Conservation (phyloP, 2,329 filamentous ascomycete genomes). For the Colletotrichum sublineola region DNA sequence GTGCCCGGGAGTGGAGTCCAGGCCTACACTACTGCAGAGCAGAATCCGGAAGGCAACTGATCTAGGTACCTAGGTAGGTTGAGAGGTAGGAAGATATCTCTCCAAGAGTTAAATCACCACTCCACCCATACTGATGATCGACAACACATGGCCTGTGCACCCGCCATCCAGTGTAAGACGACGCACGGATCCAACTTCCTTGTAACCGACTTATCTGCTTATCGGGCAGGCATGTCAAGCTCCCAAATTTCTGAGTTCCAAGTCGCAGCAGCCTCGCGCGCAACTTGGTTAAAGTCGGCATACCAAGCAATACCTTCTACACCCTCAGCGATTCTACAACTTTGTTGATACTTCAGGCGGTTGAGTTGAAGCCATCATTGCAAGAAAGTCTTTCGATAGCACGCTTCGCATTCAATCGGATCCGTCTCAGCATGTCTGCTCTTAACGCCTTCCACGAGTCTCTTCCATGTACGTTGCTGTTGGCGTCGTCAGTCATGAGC, state of each 20-base stretch:
- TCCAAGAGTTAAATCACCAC: conserved; percentile 10
- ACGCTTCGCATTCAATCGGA: not conserved
- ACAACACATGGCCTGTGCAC: conserved; percentile 24
- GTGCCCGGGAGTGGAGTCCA: not conserved
- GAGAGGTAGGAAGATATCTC: not conserved
- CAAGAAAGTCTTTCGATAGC: not conserved
- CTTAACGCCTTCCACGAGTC: conserved; percentile 75
- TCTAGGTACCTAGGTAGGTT: not conserved
- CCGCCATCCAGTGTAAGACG: not conserved
- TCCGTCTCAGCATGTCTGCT: conserved; percentile 45
- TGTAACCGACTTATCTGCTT: conserved; percentile 38
- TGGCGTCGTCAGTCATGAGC: conserved; percentile 29
- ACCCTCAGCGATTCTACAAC: not conserved
- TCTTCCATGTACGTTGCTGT: conserved; percentile 76
- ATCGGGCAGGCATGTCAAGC: conserved; percentile 30
- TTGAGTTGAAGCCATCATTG: not conserved
- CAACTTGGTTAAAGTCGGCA: conserved; percentile 1
- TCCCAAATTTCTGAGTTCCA: conserved; percentile 35
- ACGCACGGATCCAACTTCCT: conserved; percentile 20
- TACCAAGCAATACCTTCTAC: not conserved
- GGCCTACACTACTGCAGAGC: conserved; percentile 10
- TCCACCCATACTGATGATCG: conserved; percentile 34
- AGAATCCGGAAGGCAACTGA: not conserved
- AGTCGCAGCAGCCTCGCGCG: conserved; percentile 14
- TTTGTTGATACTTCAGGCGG: not conserved